Base-by-base conservation (phyloP, 2,329 filamentous ascomycete genomes). In the Hortaea werneckii region DNA sequence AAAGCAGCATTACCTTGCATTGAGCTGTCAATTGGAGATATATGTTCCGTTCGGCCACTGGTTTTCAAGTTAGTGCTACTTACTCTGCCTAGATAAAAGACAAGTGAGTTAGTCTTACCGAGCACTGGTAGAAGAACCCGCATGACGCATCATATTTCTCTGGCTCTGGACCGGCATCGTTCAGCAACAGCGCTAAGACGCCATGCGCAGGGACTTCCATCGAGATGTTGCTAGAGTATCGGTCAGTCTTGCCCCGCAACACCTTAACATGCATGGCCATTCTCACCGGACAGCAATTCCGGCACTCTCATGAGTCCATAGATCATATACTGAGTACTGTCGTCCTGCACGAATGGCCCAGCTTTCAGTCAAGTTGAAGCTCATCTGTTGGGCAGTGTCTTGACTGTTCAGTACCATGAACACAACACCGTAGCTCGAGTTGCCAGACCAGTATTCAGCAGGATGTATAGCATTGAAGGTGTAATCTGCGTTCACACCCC, bases 351-450 rank as follows among this genome's bases (percentile, higher is more conserved):
- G 48, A n/a, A 57, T 50, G 3, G 55, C 55, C 55, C 53, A 58
- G 44, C 49, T 56, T 40, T 58, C 55, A 3, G 55, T 57, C 6
- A 58, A 46, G 27, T 56, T 54, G 37, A 58, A 58, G 5, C 37
- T 49, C 47, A 58, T 55, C 28, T 48, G 37, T 29, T 45, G 44
- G 4, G 43, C 29, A 5, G 35, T 40, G 47, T 57, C 47, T 13
- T 48, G 45, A 4, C 50, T 57, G 41, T 59, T 59, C n/a, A 59
- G 30, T 8, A 57, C 48, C 56, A 59, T 58, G 42, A 59, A 57
- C 6, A 57, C 49, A 10, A 54, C 47, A 5, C 56, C 56, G 38
- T 58, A 55, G 32, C 50, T 50, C 12, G 54, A 57, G 20, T 56
- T 54, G 9, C 57, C 57, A 10, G 54, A 46, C 58, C 52, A 59